These are phyloP conservation scores for Solidago caesia DNA, from an alignment of 129 eudicot genomes.

Conservation along the genomic window DNA sequence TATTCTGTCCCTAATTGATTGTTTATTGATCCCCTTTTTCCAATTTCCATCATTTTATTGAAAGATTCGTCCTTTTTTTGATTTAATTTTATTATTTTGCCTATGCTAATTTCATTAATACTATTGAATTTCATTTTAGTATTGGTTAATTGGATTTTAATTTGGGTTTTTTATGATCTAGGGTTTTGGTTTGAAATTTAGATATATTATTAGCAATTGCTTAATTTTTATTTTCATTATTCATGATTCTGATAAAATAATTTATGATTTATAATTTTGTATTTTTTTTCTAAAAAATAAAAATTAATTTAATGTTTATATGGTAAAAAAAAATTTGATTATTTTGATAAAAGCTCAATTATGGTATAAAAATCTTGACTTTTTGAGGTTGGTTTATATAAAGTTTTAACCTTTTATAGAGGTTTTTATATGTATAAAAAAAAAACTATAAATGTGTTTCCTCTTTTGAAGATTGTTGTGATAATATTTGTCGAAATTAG, in stretches of 20 bases:
- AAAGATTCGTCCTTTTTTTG: too few species aligned
- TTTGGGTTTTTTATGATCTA: conserved; percentile 36
- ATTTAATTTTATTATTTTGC: too few species aligned
- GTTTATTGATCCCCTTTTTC: too few species aligned
- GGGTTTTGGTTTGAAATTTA: conserved; percentile 33
- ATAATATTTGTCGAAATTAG: neutral
- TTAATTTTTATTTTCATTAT: conserved; percentile 1
- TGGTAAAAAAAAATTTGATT: neutral
- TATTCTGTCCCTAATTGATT: too few species aligned
- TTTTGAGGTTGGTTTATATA: conserved; percentile 3
- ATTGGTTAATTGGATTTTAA: conserved; percentile 20
- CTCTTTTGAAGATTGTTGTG: conserved; percentile 2
- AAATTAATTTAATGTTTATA: neutral
- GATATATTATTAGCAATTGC: neutral
- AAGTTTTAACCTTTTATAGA: conserved; percentile 17
- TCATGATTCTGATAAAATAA: neutral
- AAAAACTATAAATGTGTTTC: conserved; percentile 4
- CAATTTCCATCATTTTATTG: too few species aligned
- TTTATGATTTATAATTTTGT: neutral
- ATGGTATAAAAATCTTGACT: neutral
- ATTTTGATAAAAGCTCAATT: neutral
- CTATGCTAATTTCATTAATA: conserved; percentile 7
- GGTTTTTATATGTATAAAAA: neutral
- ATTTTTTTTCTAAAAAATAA: neutral
- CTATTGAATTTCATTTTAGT: conserved; percentile 4